These are phyloP conservation scores for Solanum ossicruentum DNA, from an alignment of 257 asterid genomes.

Conservation along the genomic window DNA sequence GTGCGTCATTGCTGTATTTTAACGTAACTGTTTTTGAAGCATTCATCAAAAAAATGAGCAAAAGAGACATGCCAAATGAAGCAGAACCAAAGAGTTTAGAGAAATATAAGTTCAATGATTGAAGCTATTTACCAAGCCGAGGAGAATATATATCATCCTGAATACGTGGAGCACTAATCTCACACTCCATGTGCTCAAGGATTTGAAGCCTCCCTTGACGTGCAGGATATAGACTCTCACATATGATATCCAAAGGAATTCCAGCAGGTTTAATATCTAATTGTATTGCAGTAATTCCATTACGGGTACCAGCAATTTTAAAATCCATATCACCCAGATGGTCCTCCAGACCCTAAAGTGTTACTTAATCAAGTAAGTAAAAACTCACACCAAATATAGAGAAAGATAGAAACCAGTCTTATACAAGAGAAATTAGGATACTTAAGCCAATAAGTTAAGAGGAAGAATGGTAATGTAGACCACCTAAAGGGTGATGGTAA, in stretches of 20 bases:
- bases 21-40: conserved; percentile 39
- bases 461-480: background rate
- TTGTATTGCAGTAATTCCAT: conserved; percentile 90
- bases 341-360: conserved; percentile 87
- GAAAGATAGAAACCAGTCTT: background rate
- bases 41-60: conserved; percentile 5
- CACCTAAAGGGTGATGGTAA: background rate
- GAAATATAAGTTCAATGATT: background rate
- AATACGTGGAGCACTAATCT: conserved; percentile 62
- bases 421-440: background rate
- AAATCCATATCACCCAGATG: conserved; percentile 99
- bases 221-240: conserved; percentile 76
- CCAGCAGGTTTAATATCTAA: conserved; percentile 98
- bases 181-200: conserved; percentile 86
- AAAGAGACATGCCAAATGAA: conserved; percentile 1
- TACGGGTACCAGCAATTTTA: conserved; percentile 91
- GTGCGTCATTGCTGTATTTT: conserved; percentile 74
- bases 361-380: background rate
- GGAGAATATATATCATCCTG: conserved; percentile 72
- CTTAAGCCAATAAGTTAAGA: background rate
- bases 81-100: background rate
- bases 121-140: conserved; percentile 37
- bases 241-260: conserved; percentile 79
- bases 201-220: conserved; percentile 67
- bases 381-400: background rate